Conservation (phyloP, 495 filamentous ascomycete species). For the Lepraria neglecta region DNA sequence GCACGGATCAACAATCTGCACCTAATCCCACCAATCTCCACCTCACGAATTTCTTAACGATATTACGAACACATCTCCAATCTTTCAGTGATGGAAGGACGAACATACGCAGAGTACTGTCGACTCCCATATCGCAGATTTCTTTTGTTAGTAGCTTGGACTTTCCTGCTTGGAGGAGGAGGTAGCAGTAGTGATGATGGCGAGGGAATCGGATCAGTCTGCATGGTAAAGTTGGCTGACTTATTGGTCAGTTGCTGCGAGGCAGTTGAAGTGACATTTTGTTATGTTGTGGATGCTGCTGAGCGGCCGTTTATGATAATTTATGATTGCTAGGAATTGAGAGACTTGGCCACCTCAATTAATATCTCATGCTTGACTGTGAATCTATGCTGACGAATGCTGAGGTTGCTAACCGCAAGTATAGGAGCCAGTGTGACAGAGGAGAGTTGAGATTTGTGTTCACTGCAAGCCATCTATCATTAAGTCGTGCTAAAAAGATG, state of each 20-base stretch:
- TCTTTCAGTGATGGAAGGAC: neutral
- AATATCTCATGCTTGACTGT: no score
- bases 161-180: no score
- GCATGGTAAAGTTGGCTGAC: conserved; percentile 15
- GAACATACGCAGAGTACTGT: conserved; percentile 22
- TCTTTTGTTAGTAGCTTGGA: conserved; percentile 24
- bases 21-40: conserved; percentile 24
- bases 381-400: no score
- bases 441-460: no score
- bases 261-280: conserved; percentile 22
- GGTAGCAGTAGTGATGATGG: no score
- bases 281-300: conserved; percentile 24
- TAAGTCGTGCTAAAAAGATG: no score
- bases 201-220: neutral
- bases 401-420: neutral
- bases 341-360: no score
- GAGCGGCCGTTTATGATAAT: conserved; percentile 16
- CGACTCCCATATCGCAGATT: conserved; percentile 25
- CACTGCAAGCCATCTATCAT: neutral
- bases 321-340: no score
- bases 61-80: conserved; percentile 22
- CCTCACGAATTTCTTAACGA: conserved; percentile 9
- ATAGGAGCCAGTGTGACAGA: neutral
- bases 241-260: conserved; percentile 19
- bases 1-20: conserved; percentile 22